These are phyloP conservation scores for Suillus sp. DNA, from an alignment of 768 basidiomycete genomes.

Conservation along the genomic window DNA sequence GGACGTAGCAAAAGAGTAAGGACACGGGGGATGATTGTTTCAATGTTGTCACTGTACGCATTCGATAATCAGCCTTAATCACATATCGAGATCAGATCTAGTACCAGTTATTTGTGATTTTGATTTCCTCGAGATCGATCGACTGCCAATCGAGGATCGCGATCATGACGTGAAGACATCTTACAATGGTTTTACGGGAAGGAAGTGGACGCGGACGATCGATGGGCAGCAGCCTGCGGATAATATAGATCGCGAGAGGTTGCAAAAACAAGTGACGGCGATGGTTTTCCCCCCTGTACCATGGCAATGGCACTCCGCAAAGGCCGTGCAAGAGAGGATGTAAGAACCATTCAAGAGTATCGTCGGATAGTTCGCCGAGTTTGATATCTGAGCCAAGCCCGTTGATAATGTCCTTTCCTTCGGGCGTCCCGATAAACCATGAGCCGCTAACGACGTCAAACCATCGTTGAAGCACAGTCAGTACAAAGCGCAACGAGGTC, in stretches of 20 bases:
- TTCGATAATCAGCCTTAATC: not conserved
- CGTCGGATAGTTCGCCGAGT: not conserved
- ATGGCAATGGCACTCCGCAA: not conserved
- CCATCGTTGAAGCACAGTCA: not conserved
- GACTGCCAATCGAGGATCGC: conserved; percentile 1
- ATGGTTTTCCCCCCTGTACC: not conserved
- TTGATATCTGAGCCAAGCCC: not conserved
- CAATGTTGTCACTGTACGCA: not conserved
- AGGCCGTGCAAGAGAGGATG: not conserved
- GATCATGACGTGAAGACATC: not conserved
- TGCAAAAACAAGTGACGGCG: not conserved
- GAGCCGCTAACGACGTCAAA: not conserved
- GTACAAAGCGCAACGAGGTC: not conserved
- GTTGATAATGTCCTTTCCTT: not conserved
- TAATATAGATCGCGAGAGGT: not conserved
- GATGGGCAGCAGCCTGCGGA: not conserved
- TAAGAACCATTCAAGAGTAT: not conserved
- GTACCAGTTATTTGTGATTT: not conserved
- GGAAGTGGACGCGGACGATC: not conserved
- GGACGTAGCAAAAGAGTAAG: not conserved
- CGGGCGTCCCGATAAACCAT: not conserved
- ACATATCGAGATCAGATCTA: not conserved
- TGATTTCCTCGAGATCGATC: not conserved
- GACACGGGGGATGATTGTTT: not conserved
- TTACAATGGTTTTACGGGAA: not conserved